Percentiles rank a stretch among this genome's conserved stretches.
These are phyloP conservation scores for Suillus americanus DNA, from an alignment of 768 basidiomycete species.

Conservation along the genomic window DNA sequence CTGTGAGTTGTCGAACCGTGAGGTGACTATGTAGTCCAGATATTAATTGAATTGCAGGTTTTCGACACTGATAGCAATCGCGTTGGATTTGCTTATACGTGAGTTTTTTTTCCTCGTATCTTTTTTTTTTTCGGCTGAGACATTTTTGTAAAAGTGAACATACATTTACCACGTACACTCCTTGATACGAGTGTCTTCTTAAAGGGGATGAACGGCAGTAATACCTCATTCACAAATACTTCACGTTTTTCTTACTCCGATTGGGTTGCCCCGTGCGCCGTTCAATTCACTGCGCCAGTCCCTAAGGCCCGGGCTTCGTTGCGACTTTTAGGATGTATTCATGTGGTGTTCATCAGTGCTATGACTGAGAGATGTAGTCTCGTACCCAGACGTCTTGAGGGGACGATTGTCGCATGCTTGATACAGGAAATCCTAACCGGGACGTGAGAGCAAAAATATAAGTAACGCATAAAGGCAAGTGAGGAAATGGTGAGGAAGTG, in stretches of 20 bases:
- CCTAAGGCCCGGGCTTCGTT: neutral
- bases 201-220: neutral
- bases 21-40: neutral
- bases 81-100: constrained; percentile 25
- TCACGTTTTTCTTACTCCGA: neutral
- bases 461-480: no score
- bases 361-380: neutral
- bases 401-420: neutral
- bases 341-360: neutral
- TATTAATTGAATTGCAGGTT: constrained; percentile 10
- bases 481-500: neutral
- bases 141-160: constrained; percentile 15
- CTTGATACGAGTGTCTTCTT: constrained; percentile 10
- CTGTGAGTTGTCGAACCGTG: neutral
- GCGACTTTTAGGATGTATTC: neutral
- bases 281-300: neutral
- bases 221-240: neutral
- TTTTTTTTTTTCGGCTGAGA: neutral
- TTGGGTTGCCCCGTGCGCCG: neutral
- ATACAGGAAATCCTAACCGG: neutral
- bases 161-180: constrained; percentile 16
- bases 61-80: constrained; percentile 21
- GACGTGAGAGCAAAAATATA: neutral
- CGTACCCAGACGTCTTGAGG: neutral
- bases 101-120: constrained; percentile 6